phyloP scores from a whole-genome alignment of 1,284 basidiomycete genomes.

The Ceratorhiza oryzae-sativae region DNA sequence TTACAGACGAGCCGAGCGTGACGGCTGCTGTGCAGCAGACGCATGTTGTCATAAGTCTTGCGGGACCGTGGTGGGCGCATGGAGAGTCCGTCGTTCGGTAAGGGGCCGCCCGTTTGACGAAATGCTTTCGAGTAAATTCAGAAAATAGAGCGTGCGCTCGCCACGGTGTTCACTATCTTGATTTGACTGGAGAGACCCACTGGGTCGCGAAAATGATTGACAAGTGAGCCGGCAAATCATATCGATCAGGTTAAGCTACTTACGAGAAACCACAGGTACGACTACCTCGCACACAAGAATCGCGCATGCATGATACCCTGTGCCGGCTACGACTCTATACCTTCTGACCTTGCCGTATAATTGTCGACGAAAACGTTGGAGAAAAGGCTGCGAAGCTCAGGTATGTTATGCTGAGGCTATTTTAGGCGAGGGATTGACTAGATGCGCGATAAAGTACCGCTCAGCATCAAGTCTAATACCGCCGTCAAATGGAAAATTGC shows the following conservation, averaged over 20 bases:
- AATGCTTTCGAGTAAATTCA: background rate
- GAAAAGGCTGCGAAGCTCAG: conserved; percentile 50
- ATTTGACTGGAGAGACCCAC: conserved; percentile 63
- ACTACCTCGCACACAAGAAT: conserved; percentile 70
- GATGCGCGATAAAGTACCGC: conserved; percentile 45
- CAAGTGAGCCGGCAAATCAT: conserved; percentile 49
- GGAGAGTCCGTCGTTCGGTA: conserved; percentile 39
- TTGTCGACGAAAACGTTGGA: conserved; percentile 61
- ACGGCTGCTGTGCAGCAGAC: conserved; percentile 29
- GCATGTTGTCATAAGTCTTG: conserved; percentile 40
- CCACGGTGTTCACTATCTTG: conserved; percentile 68
- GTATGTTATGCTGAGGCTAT: background rate
- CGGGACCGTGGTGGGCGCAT: conserved; percentile 41
- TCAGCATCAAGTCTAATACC: conserved; percentile 51
- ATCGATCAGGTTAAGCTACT: conserved; percentile 35
- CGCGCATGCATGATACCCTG: conserved; percentile 72
- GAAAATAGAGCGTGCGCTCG: conserved; percentile 60
- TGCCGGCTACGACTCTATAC: conserved; percentile 76
- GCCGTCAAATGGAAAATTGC: conserved; percentile 60
- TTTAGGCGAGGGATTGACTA: background rate
- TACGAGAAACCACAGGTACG: conserved; percentile 55
- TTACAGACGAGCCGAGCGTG: conserved; percentile 34
- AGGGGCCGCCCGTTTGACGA: background rate
- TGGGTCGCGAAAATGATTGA: conserved; percentile 63
- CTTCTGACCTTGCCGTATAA: conserved; percentile 69